A percentile compares a stretch with the other conserved stretches of the same genome.
Evolutionary conservation across 1,139 yeast genomes (phyloP).

Genomic region (Geotrichum bryndzae): DNA sequence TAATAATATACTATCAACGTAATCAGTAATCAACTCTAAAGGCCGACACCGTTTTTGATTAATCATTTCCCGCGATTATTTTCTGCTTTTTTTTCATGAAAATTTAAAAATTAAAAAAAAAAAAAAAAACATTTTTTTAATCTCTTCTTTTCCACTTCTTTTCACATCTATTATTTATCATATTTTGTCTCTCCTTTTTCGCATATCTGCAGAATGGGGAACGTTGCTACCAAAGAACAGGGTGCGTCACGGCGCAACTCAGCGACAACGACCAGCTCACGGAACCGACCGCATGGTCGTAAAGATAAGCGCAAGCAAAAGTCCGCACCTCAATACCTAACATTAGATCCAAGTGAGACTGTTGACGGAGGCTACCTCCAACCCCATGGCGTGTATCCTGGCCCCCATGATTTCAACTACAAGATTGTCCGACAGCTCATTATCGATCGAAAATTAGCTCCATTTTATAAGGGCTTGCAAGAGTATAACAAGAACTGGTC

Average conservation of each 20-base stretch:
- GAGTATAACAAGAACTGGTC: conserved; percentile 75
- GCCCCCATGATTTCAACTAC: conserved; percentile 67
- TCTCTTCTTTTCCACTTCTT: background rate
- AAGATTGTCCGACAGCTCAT: conserved; percentile 64
- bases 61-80: background rate
- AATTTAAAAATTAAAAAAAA: background rate
- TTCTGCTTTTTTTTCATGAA: background rate
- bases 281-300: background rate
- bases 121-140: background rate
- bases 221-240: conserved; percentile 8
- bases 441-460: conserved; percentile 65
- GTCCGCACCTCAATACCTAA: conserved; percentile 18
- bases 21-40: background rate
- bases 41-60: background rate
- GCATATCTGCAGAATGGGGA: conserved; percentile 6
- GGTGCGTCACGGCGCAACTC: background rate
- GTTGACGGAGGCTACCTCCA: conserved; percentile 53
- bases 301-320: conserved; percentile 2
- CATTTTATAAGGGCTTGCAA: conserved; percentile 84
- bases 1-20: background rate
- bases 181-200: background rate
- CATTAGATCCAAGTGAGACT: conserved; percentile 37
- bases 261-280: background rate
- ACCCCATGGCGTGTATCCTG: conserved; percentile 81
- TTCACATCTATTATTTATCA: background rate